phyloP scores from a whole-genome alignment of 164 flowering plant species.

The Dillenia suffruticosa region DNA sequence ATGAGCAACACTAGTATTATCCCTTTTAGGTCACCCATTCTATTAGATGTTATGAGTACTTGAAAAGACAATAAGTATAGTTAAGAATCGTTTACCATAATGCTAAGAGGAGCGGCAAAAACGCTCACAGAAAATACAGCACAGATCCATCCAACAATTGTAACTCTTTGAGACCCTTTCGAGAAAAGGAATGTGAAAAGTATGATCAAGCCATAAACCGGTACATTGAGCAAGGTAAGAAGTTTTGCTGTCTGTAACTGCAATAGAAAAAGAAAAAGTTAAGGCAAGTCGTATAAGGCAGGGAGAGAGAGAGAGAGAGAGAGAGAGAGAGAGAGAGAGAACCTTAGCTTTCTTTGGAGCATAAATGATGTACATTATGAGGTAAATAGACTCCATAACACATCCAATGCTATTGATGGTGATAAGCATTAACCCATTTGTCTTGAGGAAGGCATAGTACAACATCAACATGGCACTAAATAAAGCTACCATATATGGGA shows the following conservation, averaged over 20 bases:
- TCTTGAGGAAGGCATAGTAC: slow-evolving; percentile 59
- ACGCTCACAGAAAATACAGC: slow-evolving; percentile 53
- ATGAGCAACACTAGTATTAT: too few relatives aligned
- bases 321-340: not conserved
- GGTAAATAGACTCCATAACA: slow-evolving; percentile 44
- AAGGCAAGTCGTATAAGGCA: too few relatives aligned
- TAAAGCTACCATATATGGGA: slow-evolving; percentile 73
- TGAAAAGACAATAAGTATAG: too few relatives aligned
- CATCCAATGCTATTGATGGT: slow-evolving; percentile 57
- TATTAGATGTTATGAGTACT: too few relatives aligned
- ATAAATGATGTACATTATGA: slow-evolving; percentile 48
- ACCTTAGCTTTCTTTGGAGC: slow-evolving; percentile 53
- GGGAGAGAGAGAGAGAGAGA: slow-evolving; percentile 3
- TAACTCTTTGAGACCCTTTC: slow-evolving; percentile 15
- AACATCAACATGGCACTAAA: slow-evolving; percentile 62
- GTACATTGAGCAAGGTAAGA: slow-evolving; percentile 36
- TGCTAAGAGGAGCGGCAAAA: slow-evolving; percentile 71
- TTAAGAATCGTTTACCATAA: slow-evolving; percentile 39
- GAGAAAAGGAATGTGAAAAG: slow-evolving; percentile 25
- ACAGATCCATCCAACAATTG: slow-evolving; percentile 63
- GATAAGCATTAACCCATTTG: slow-evolving; percentile 39
- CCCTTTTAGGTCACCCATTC: too few relatives aligned
- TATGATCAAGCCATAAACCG: slow-evolving; percentile 30
- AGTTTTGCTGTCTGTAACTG: slow-evolving; percentile 50
- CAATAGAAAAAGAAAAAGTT: slow-evolving; percentile 1